These are phyloP conservation scores for Vitis hybrid DNA, from an alignment of 177 flowering plant species.

Conservation along the genomic window DNA sequence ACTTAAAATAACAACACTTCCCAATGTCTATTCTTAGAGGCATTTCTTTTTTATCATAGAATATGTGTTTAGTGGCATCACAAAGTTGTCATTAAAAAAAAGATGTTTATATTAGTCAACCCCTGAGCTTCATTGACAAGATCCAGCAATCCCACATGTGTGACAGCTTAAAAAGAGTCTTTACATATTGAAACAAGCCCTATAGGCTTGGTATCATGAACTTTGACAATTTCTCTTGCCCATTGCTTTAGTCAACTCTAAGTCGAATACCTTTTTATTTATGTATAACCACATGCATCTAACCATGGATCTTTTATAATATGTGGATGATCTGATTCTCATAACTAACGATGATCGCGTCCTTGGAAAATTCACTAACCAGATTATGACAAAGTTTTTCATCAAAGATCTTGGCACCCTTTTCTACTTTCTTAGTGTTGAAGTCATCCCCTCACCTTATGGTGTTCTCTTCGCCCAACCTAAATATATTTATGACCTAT, in stretches of 20 bases:
- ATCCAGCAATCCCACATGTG: neutral
- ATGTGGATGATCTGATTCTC: too few species aligned
- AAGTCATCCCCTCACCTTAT: neutral
- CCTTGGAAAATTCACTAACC: too few species aligned
- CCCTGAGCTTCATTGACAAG: constrained; percentile 1
- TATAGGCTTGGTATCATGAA: constrained; percentile 10
- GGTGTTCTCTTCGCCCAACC: too few species aligned
- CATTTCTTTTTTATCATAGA: too few species aligned
- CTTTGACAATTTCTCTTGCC: neutral
- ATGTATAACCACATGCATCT: too few species aligned
- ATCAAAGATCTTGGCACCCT: constrained; percentile 6
- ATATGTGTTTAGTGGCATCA: too few species aligned
- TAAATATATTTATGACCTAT: constrained; percentile 1
- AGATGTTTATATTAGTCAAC: neutral
- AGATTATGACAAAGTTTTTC: too few species aligned
- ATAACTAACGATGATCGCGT: too few species aligned
- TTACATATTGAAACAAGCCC: neutral
- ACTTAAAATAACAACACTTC: too few species aligned
- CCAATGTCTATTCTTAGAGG: too few species aligned
- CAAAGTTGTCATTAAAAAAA: neutral
- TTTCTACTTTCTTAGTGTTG: constrained; percentile 6
- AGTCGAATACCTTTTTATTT: too few species aligned
- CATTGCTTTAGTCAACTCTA: neutral
- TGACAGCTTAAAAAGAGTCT: neutral
- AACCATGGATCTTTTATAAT: neutral